Conservation (phyloP, 1,139 yeast species). For the Hemisphaericaspora xylanilytica region DNA sequence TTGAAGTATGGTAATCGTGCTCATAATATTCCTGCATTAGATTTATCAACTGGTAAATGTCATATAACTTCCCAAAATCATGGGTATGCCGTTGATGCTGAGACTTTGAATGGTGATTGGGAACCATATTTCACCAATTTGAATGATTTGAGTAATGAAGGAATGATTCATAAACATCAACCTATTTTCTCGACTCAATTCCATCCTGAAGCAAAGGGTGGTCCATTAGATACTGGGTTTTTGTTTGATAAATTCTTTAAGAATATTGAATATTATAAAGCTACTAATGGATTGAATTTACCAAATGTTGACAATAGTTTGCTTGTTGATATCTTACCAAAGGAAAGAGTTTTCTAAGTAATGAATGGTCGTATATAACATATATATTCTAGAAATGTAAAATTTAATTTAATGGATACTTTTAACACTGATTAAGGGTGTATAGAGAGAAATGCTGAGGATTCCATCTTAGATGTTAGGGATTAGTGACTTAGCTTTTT, state of each 20-base stretch:
- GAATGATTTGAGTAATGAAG: slow-evolving; percentile 95
- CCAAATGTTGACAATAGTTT: slow-evolving; percentile 51
- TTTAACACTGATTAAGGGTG: neutral
- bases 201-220: slow-evolving; percentile 99
- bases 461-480: no score
- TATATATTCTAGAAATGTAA: neutral
- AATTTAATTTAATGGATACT: neutral
- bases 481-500: no score
- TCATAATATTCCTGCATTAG: slow-evolving; percentile 95
- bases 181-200: slow-evolving; percentile 96
- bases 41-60: slow-evolving; percentile 84
- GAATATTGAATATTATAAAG: slow-evolving; percentile 60
- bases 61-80: slow-evolving; percentile 98
- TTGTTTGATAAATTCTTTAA: slow-evolving; percentile 86
- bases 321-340: slow-evolving; percentile 77
- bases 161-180: slow-evolving; percentile 81
- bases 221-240: slow-evolving; percentile 89
- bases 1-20: slow-evolving; percentile 98
- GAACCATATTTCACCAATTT: slow-evolving; percentile 84
- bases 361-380: neutral
- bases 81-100: slow-evolving; percentile 92
- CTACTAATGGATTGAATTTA: slow-evolving; percentile 41
- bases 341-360: slow-evolving; percentile 64
- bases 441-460: no score
- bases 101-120: slow-evolving; percentile 75